Conservation (phyloP, 2,329 filamentous ascomycete species). For the Myriosclerotinia duriaeana region DNA sequence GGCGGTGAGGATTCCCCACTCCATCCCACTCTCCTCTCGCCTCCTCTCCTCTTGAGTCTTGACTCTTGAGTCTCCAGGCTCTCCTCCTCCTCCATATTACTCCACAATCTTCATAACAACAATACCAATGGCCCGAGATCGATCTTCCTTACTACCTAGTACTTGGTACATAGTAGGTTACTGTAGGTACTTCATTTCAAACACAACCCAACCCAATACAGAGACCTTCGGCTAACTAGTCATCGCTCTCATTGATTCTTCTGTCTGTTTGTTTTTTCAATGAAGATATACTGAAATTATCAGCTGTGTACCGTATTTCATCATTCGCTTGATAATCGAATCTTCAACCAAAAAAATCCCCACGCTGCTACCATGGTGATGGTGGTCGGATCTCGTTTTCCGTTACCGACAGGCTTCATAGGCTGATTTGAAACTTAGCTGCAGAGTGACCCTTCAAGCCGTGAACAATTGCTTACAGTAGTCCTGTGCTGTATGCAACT, state of each 20-base stretch:
- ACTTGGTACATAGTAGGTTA: too few relatives aligned
- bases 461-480: neutral
- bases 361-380: neutral
- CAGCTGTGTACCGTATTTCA: too few relatives aligned
- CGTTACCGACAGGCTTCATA: neutral
- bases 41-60: neutral
- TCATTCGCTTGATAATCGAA: too few relatives aligned
- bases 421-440: neutral
- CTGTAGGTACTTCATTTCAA: too few relatives aligned
- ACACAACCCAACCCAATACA: neutral
- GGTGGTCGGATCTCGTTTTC: neutral
- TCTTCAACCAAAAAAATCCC: neutral
- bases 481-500: conserved; percentile 1
- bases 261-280: too few relatives aligned
- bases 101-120: neutral
- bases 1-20: neutral
- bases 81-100: too few relatives aligned
- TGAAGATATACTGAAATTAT: too few relatives aligned
- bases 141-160: neutral
- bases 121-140: neutral
- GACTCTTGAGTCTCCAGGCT: too few relatives aligned
- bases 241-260: too few relatives aligned
- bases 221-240: neutral
- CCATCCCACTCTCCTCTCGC: neutral
- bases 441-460: conserved; percentile 3